Base-by-base conservation (phyloP, 2,329 filamentous ascomycete species). In the Xylaria sp. region DNA sequence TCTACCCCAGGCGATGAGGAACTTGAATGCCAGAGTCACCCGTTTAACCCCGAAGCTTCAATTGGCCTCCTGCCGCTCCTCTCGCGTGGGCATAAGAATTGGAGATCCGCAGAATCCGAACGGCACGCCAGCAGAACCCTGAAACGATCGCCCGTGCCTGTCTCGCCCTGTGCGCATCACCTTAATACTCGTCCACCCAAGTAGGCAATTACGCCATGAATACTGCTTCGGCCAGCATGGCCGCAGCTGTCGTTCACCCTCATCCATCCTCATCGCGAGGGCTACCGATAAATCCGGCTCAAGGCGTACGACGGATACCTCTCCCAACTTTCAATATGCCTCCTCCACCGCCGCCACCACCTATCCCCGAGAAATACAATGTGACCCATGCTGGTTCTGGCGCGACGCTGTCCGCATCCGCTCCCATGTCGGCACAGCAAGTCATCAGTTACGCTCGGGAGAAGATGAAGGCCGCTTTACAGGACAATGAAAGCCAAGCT, bases 381-480 rank as follows among this genome's bases (percentile, higher is more conserved):
- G 62, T 66, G 50, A n/a, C 58, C 7, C 51, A 59, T 23, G 61
- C 63, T 38, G 65, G 31, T 38, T 80, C 80, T 14, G 78, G 76
- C 65, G 78, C 80, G 31, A 81, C 78, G 14, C 75, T 87, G 49
- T 82, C 84, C 12, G 76, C 82, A 15, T 79, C 79, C n/a, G 75
- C 77, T 14, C 80, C 84, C 56, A 81, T 88, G 72, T 84, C 88
- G 17, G 79, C 88, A 40, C 80, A 79, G 45, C 87, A 92, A 74
- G 87, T 92, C 66, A 85, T 92, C 54, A 80, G 80, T 59, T 81
- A 91, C 51, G 87, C 87, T 37, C 84, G 84, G 68, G 86, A 90
- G 70, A 87, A 88, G 46, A 89, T 92, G 84, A 83, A 84, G 65
- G 83, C 82, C 70, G 89, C 89, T 57, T 79, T 89, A 61, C 83